phyloP scores from a whole-genome alignment of 164 flowering plant species.

The Umbellularia californica region DNA sequence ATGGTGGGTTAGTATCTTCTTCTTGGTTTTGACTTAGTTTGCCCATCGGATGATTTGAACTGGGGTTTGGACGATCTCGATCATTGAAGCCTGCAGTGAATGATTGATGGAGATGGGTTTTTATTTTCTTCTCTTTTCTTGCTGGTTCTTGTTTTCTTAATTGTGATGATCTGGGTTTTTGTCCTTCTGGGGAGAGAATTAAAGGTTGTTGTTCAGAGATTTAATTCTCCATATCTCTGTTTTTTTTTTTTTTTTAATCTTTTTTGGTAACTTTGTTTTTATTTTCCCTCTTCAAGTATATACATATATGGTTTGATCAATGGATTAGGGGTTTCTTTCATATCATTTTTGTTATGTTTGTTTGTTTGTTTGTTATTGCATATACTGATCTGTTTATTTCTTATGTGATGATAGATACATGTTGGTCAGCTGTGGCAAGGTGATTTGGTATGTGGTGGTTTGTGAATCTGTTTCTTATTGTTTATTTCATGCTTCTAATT shows the following conservation, averaged over 20 bases:
- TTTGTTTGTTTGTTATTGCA: not conserved
- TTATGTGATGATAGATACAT: not conserved
- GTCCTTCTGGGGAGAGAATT: slow-evolving; percentile 1
- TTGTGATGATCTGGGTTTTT: not conserved
- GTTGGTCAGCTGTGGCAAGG: not conserved
- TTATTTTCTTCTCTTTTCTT: not conserved
- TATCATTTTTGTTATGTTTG: too few species aligned
- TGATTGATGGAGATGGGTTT: not conserved
- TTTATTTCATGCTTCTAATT: too few species aligned
- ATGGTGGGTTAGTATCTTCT: not conserved
- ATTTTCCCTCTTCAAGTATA: not conserved
- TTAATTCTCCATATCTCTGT: not conserved
- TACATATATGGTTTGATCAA: slow-evolving; percentile 14
- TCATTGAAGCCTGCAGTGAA: not conserved
- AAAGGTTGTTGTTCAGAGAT: slow-evolving; percentile 5
- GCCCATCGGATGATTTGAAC: slow-evolving; percentile 8
- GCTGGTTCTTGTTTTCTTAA: slow-evolving; percentile 1
- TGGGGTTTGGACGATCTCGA: not conserved
- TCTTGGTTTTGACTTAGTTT: not conserved
- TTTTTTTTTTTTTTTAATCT: not conserved
- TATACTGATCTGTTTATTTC: not conserved
- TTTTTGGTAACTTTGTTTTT: not conserved
- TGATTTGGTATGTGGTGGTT: too few species aligned
- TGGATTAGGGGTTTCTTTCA: slow-evolving; percentile 4
- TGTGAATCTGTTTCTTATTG: too few species aligned